These are phyloP conservation scores for Parastagonospora avenae DNA, from an alignment of 2,329 filamentous ascomycete species.

Conservation along the genomic window DNA sequence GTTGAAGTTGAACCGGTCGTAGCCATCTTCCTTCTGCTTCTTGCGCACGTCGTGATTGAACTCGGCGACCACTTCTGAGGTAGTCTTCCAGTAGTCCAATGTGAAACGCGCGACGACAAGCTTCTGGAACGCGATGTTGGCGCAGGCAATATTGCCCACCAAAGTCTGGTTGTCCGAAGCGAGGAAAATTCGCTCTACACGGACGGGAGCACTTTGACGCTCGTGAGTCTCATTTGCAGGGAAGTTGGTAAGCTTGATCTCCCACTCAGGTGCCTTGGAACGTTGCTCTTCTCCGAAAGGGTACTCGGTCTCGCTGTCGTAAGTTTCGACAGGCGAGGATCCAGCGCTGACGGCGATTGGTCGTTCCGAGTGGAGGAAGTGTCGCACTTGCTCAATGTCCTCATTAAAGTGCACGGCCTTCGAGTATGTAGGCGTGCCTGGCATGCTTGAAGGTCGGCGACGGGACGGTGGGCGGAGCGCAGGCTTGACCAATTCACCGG, in stretches of 20 bases:
- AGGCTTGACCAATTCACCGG: conserved; percentile 91
- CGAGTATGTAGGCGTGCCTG: conserved; percentile 91
- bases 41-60: conserved; percentile 79
- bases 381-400: conserved; percentile 91
- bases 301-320: conserved; percentile 87
- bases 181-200: conserved; percentile 83
- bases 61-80: conserved; percentile 90
- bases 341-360: conserved; percentile 95
- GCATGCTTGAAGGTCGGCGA: conserved; percentile 91
- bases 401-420: conserved; percentile 99
- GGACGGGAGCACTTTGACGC: conserved; percentile 70
- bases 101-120: conserved; percentile 91
- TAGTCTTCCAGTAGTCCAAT: conserved; percentile 97
- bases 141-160: conserved; percentile 80
- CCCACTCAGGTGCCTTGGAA: conserved; percentile 72
- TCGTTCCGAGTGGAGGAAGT: conserved; percentile 91
- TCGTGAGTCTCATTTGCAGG: conserved; percentile 66
- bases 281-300: conserved; percentile 69
- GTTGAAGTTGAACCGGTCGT: conserved; percentile 90
- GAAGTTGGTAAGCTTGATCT: conserved; percentile 84
- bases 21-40: conserved; percentile 67
- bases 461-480: conserved; percentile 81
- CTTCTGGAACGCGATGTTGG: conserved; percentile 91
- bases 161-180: conserved; percentile 86
- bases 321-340: conserved; percentile 86